phyloP scores from a whole-genome alignment of 495 filamentous ascomycete genomes.

The Tuber brumale region DNA sequence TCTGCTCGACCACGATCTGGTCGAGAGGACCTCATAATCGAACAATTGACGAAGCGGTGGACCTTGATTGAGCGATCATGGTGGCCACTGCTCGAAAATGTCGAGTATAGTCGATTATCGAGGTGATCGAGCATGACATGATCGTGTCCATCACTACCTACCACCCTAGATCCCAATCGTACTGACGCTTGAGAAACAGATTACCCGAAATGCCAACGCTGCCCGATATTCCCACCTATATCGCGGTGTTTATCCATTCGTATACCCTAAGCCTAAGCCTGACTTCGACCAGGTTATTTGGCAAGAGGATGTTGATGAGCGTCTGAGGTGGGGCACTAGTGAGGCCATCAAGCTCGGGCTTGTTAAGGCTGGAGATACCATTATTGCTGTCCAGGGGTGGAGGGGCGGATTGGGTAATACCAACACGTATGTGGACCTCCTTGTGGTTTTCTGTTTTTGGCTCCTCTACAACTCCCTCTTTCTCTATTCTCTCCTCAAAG shows the following conservation, averaged over 20 bases:
- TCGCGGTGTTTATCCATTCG: slow-evolving; percentile 95
- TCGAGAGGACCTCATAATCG: too few species aligned
- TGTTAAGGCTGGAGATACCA: slow-evolving; percentile 70
- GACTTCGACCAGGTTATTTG: slow-evolving; percentile 82
- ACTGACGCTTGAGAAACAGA: slow-evolving; percentile 18
- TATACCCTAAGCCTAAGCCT: slow-evolving; percentile 85
- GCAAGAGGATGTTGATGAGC: slow-evolving; percentile 97
- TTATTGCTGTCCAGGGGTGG: slow-evolving; percentile 97
- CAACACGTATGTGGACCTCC: slow-evolving; percentile 58
- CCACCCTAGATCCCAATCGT: not conserved
- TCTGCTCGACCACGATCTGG: too few species aligned
- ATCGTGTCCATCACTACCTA: too few species aligned
- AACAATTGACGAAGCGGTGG: too few species aligned
- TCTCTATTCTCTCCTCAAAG: slow-evolving; percentile 3
- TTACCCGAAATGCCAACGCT: slow-evolving; percentile 70
- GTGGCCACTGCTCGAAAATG: too few species aligned
- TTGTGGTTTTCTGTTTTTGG: slow-evolving; percentile 6
- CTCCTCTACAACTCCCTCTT: slow-evolving; percentile 16
- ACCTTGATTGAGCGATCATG: too few species aligned
- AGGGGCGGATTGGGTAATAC: slow-evolving; percentile 95
- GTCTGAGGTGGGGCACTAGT: slow-evolving; percentile 88
- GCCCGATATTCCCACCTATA: slow-evolving; percentile 90
- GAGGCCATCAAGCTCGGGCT: slow-evolving; percentile 79
- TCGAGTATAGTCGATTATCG: too few species aligned
- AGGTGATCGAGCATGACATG: too few species aligned